phyloP scores from a whole-genome alignment of 2,329 filamentous ascomycete species.

The Arthrobotrys musiformis region DNA sequence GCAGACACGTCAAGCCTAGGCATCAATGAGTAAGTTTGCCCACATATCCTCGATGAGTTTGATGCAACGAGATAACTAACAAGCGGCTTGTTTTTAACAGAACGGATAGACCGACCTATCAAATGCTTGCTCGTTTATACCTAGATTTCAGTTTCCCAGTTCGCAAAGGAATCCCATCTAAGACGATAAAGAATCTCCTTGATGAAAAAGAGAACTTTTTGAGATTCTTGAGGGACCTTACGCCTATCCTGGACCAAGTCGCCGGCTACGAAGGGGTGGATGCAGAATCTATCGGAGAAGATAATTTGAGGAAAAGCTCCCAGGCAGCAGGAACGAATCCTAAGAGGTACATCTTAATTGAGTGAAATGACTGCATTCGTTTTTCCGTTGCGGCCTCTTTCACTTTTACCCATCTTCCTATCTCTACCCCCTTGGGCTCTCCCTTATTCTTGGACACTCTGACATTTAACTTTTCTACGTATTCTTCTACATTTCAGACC shows the following conservation, averaged over 20 bases:
- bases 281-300: background rate
- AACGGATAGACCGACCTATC: background rate
- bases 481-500: slow-evolving; percentile 10
- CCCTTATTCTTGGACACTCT: slow-evolving; percentile 11
- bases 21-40: slow-evolving; percentile 2
- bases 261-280: background rate
- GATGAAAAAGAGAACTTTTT: background rate
- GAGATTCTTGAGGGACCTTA: slow-evolving; percentile 8
- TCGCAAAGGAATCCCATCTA: background rate
- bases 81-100: background rate
- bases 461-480: slow-evolving; percentile 13
- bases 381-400: background rate
- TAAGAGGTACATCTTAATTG: slow-evolving; percentile 44
- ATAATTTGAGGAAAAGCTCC: background rate
- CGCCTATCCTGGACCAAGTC: background rate
- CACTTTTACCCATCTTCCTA: background rate
- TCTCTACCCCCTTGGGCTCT: background rate
- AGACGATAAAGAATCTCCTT: background rate
- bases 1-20: background rate
- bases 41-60: background rate
- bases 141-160: slow-evolving; percentile 11
- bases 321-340: background rate
- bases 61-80: background rate
- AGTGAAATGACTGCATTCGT: background rate
- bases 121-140: slow-evolving; percentile 14